phyloP scores from a whole-genome alignment of 257 asterid species.

The Fraxinus cuspidata region DNA sequence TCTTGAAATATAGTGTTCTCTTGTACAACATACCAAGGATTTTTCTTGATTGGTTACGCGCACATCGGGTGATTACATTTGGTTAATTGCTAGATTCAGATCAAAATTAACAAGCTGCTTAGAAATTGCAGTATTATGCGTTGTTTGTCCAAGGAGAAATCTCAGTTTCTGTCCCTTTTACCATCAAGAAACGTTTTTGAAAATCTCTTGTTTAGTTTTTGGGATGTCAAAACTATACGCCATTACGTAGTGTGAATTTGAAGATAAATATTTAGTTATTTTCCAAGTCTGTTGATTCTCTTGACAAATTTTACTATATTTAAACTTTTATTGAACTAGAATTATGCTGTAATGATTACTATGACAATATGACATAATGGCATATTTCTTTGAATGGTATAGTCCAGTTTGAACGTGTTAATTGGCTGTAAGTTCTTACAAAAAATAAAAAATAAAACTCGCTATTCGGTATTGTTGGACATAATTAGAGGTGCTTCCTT shows the following conservation, averaged over 20 bases:
- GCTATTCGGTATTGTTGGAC: background rate
- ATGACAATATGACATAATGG: background rate
- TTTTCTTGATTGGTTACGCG: background rate
- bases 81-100: too few relatives aligned
- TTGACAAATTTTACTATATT: background rate
- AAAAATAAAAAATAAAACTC: too few relatives aligned
- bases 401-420: background rate
- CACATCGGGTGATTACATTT: background rate
- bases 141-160: background rate
- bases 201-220: too few relatives aligned
- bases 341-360: background rate
- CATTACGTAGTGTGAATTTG: background rate
- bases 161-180: background rate
- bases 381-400: background rate
- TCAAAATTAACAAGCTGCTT: too few relatives aligned
- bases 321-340: background rate
- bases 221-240: background rate
- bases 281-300: background rate
- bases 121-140: too few relatives aligned
- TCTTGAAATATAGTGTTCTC: background rate
- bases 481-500: too few relatives aligned
- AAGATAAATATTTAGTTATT: background rate
- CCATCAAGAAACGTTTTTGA: background rate
- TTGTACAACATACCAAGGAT: background rate
- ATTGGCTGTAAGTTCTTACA: too few relatives aligned